These are phyloP conservation scores for Metarhizium rileyi DNA, from an alignment of 2,329 filamentous ascomycete genomes.

Conservation along the genomic window DNA sequence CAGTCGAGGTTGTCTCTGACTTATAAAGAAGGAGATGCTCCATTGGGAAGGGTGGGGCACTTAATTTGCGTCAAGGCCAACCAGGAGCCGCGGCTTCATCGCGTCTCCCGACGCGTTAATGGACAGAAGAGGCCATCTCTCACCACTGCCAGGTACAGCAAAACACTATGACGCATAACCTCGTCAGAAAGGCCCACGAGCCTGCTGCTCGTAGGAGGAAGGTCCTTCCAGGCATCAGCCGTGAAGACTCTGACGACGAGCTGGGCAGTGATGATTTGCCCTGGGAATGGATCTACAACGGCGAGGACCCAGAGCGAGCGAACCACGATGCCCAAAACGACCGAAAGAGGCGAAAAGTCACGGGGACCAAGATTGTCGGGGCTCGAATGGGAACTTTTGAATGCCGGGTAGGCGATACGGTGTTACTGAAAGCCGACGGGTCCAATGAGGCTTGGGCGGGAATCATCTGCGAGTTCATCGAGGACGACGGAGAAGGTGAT, in stretches of 20 bases:
- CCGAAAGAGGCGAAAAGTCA: constrained; percentile 25
- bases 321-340: constrained; percentile 19
- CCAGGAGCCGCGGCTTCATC: constrained; percentile 8
- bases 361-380: constrained; percentile 54
- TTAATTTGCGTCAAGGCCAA: background rate
- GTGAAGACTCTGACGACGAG: constrained; percentile 85
- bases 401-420: constrained; percentile 71
- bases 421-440: constrained; percentile 81
- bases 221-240: constrained; percentile 42
- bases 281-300: constrained; percentile 70
- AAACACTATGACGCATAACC: constrained; percentile 15
- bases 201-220: constrained; percentile 12
- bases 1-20: too few relatives aligned
- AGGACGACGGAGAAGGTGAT: constrained; percentile 53
- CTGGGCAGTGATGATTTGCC: constrained; percentile 61
- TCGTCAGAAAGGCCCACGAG: constrained; percentile 11
- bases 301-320: constrained; percentile 20
- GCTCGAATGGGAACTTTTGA: constrained; percentile 75
- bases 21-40: too few relatives aligned
- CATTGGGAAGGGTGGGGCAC: background rate
- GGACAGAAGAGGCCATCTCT: background rate
- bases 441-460: constrained; percentile 86
- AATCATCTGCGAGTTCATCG: constrained; percentile 72
- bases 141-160: constrained; percentile 2
- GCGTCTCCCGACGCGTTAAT: constrained; percentile 23